Base-by-base conservation (phyloP, 257 asterid species). In the Ehretia macrophylla region DNA sequence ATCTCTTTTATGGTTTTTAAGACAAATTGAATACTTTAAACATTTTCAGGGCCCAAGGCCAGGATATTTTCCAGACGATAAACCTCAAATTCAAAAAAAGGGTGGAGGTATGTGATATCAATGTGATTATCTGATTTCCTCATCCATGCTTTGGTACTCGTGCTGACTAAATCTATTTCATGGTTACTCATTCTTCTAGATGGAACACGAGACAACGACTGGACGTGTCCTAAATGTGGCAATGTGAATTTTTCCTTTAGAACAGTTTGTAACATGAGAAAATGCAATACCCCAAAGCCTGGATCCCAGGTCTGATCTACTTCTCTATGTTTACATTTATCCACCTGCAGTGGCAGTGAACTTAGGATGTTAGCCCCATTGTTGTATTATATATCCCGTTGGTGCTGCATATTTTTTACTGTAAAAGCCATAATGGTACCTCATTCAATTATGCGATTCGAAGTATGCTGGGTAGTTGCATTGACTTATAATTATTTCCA, bases 161-260 rank as follows among this genome's bases (percentile, higher is more conserved):
- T 64, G n/a, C 27, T 54, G 47, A 37, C 11, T 48, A 62, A 32
- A n/a, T 45, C 4, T 58, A 22, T 68, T 44, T n/a, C n/a, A 19
- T 37, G 50, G 51, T 22, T 62, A 60, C 17, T 62, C 59, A 18
- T 72, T 42, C 49, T 10, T 52, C 11, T 67, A 90, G 97, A 80
- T 73, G 97, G 84, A 76, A 68, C 86, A 50, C 95, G 94, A 49
- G 97, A 84, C 74, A 84, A 81, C 68, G 95, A 89, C 69, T 89
- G 97, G 97, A 73, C 76, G 21, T 89, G 97, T 68, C 97, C 97
- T 22, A 84, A 89, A 69, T 89, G 97, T 73, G 94, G 95, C 21
- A 89, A 89, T 59, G 82, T 86, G 65, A 86, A 89, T 66, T 89
- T 86, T 64, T 86, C 97, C 35, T 89, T 89, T 58, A 84, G 97